Evolutionary conservation across 2,329 filamentous ascomycete species (phyloP), one percentile per base, ranked within the genome.

Genomic region (Aureobasidium sp.): DNA sequence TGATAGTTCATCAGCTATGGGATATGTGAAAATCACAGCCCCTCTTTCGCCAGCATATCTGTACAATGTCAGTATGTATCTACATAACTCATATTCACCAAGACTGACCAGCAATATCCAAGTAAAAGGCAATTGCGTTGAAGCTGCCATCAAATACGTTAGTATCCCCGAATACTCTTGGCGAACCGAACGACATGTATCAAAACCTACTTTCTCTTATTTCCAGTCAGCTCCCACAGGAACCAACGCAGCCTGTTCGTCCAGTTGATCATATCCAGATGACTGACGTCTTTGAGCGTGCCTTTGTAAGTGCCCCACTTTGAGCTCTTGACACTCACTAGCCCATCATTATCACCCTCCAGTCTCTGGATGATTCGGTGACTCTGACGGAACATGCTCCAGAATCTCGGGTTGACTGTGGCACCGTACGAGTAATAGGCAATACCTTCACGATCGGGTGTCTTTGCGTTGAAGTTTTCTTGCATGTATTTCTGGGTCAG

Each of bases 251-350:
- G 67, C 34, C 83, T 75, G 65, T 86, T 87, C 31, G 82, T 84
- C 84, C 84, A 87, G 67, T 87, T 87, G 71, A 87, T 87, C 64
- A 87, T 69, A 67, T 87, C 84, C 51, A 87, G 70, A 73, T 87
- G 84, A 70, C 81, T 85, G 63, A 86, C 84, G 4, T 82, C 82
- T n/a, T 84, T 75, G 56, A 87, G 69, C 1, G 84, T 87, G 31
- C 84, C 84, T 69, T 85, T 83, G 67, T 87, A 87, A 11, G 78
- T 76, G 37, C 84, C 84, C 84, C 84, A 87, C 64, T 75, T 77
- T 67, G 81, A 82, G 64, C 83, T 86, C 3, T 76, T 71, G 39
- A 87, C 83, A 65, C 83, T 91, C 41, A 87, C 84, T 25, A 87
- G 74, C 0, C 84, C 84, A 69, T 87, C 84, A 67, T 87, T 87